phyloP scores from a whole-genome alignment of 106 monocot species.

The Phalaenopsis equestris region DNA sequence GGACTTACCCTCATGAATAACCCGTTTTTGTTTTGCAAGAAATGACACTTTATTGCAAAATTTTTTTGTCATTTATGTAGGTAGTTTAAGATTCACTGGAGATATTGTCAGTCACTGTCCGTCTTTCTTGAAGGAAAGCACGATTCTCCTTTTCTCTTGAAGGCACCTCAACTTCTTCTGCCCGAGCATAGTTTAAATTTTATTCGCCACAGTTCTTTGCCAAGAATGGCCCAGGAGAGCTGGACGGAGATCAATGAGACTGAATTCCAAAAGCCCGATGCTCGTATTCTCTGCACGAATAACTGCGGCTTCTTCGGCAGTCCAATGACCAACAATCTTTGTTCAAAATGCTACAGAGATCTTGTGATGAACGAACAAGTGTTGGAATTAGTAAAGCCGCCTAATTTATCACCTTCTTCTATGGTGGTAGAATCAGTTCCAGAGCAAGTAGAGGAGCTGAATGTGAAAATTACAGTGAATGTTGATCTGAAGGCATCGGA shows the following conservation, averaged over 20 bases:
- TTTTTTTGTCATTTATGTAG: not conserved
- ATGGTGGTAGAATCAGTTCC: not conserved
- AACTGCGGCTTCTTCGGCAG: constrained; percentile 46
- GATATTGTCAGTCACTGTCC: not conserved
- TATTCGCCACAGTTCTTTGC: not conserved
- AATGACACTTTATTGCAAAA: not conserved
- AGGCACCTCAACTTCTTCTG: not conserved
- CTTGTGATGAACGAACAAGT: constrained; percentile 6
- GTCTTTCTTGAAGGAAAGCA: not conserved
- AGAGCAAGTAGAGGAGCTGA: not conserved
- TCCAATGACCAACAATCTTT: constrained; percentile 27
- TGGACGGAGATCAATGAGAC: constrained; percentile 6
- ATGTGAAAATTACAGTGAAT: not conserved
- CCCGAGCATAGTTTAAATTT: not conserved
- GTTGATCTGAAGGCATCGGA: not conserved
- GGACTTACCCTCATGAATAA: too few relatives aligned
- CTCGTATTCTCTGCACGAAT: constrained; percentile 24
- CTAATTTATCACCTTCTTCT: constrained; percentile 14
- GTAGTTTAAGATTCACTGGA: not conserved
- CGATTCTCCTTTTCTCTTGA: not conserved
- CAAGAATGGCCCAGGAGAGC: constrained; percentile 6
- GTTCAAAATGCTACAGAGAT: constrained; percentile 41
- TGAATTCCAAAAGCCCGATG: constrained; percentile 3
- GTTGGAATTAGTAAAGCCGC: constrained; percentile 1
- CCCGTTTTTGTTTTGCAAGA: too few relatives aligned